Evolutionary conservation across 495 filamentous ascomycete species (phyloP), one percentile per base, ranked within the genome.

Genomic region (Neurospora sp.): DNA sequence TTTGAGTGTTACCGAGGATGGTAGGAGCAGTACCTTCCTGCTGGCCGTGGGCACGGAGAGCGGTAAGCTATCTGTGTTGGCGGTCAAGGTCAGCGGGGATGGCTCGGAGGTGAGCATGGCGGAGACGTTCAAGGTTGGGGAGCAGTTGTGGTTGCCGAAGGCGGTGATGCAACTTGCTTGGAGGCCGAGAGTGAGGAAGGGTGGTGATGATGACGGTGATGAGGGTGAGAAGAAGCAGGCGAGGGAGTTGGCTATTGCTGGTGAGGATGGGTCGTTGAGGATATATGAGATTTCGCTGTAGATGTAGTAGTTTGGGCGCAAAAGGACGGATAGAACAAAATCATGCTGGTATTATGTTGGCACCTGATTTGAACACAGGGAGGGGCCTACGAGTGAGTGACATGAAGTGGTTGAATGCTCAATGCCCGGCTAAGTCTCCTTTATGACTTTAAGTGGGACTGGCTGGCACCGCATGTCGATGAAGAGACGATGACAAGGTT

Each of bases 191-290:
- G 69, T 48, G 61, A 59, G 40, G 31, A 44, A 71, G 71, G 75
- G 70, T 31, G 72, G 68, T 69, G 71, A 70, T 35, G 10, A 11
- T 35, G 10, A 5, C 9, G 11, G 44, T 48, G 44, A 22, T 20
- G 44, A 53, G 10, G 48, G 11, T 27, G 46, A 53, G 46, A 4
- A 71, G 16, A 71, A 74, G n/a, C 16, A 69, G 20, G 71, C 44
- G 69, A 83, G 82, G 65, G 87, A 93, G 79, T 82, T 96, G 75
- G 93, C 92, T 8, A 86, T 96, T 72, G 91, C 91, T 48, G 94
- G 93, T 72, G 93, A 95, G 78, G 94, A 98, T 80, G 87, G 87
- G 65, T 94, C 93, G 69, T 83, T 94, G 41, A 86, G 93, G 74
- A 85, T 97, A 79, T 92, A 92, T 81, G 82, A 81, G 46, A 81